Evolutionary conservation across 2,329 filamentous ascomycete genomes (phyloP), one percentile per base, ranked within the genome.

Genomic region (Aspergillus tanneri): DNA sequence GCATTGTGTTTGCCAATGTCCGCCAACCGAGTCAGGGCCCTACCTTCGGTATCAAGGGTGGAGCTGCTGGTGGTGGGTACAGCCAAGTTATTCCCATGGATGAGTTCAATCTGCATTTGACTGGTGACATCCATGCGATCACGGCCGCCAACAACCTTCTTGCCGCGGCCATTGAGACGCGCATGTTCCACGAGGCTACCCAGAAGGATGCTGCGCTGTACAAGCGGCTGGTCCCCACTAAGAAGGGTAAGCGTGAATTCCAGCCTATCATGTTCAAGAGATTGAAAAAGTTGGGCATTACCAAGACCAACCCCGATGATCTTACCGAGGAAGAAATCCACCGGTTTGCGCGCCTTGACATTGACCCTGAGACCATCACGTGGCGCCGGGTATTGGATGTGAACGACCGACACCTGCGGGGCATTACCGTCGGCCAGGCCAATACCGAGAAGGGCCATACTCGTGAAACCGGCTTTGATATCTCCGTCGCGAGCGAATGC

Each of bases 41-140:
- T 47, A 99, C 93, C 0, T 99, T 99, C 69, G 93, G 93, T 64
- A 97, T 99, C 80, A 99, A 99, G 79, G 93, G 93, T 54, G 93
- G 93, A 63, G 93, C 93, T 50, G 93, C 93, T 47, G 93, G 93
- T 63, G 93, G 93, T 70, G 93, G 93, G 30, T 99, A 97, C 82
- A 96, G 90, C 70, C 93, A 99, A 71, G 93, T 99, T 65, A 97
- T 99, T 62, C 93, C 93, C 50, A 99, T 99, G 93, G 93, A 99
- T 63, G 93, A 99, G 72, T 99, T 99, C 78, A 99, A 99, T 74
- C 77, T 99, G 66, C 93, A 99, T 71, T 76, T 99, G 63, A 99
- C 93, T 46, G 93, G 93, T 63, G 93, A 99, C 68, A 97, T 99
- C 48, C 93, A 99, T 70, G 93, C 93, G 57, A 93, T 99, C 64